Evolutionary conservation across 192 early-diverging fungal species (phyloP).

Genomic region (Ambispora gerdemannii): DNA sequence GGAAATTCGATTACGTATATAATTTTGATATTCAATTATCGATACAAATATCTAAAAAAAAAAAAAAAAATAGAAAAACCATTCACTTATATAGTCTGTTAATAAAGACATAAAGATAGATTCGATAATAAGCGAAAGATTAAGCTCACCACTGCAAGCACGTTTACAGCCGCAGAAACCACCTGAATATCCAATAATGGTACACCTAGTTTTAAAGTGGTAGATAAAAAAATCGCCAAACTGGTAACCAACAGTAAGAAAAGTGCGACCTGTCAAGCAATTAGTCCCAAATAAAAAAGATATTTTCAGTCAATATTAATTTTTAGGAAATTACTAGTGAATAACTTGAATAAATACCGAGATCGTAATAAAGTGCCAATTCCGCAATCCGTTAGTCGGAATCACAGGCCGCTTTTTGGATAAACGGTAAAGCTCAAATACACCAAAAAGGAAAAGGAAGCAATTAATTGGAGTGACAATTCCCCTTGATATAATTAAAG

Average conservation of each 20-base stretch:
- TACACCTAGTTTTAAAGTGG: background rate
- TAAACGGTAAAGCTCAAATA: background rate
- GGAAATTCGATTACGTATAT: conserved; percentile 37
- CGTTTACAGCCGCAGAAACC: conserved; percentile 25
- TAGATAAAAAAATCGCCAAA: background rate
- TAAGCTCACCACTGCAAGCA: conserved; percentile 32
- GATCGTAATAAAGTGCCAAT: conserved; percentile 3
- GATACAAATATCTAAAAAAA: conserved; percentile 30
- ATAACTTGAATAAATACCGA: conserved; percentile 6
- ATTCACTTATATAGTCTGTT: background rate
- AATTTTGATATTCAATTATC: conserved; percentile 35
- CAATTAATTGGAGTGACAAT: conserved; percentile 3
- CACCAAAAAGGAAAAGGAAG: conserved; percentile 8
- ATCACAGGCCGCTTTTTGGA: conserved; percentile 8
- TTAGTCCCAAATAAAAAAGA: conserved; percentile 2
- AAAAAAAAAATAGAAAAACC: conserved; percentile 1
- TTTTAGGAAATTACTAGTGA: background rate
- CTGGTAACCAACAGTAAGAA: conserved; percentile 23
- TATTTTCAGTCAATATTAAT: background rate
- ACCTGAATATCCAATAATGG: conserved; percentile 27
- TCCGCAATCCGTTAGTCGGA: conserved; percentile 6
- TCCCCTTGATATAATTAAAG: background rate
- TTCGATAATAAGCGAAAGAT: background rate
- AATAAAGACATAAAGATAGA: background rate
- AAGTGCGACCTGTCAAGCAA: conserved; percentile 29